Conservation (phyloP, 2,329 filamentous ascomycete species). For the Pseudogymnoascus sp. region DNA sequence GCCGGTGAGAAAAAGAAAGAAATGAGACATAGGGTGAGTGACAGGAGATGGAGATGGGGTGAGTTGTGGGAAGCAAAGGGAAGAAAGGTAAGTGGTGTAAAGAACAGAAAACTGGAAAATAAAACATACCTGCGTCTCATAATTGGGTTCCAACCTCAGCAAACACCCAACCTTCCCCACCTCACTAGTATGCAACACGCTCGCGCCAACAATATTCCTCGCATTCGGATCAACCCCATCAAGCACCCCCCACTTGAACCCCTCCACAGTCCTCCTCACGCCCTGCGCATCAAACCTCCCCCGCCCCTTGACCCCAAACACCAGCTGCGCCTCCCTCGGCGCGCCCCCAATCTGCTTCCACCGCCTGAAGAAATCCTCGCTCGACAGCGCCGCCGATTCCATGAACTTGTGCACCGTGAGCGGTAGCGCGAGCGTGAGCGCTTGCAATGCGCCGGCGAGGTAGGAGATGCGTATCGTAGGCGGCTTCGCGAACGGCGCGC, state of each 20-base stretch:
- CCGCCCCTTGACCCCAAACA: conserved; percentile 63
- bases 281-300: conserved; percentile 51
- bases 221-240: conserved; percentile 82
- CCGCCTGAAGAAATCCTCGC: conserved; percentile 96
- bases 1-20: not conserved
- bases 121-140: conserved; percentile 69
- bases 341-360: conserved; percentile 97
- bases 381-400: conserved; percentile 76
- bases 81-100: not conserved
- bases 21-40: not conserved
- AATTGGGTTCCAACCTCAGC: conserved; percentile 90
- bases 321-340: conserved; percentile 77
- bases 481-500: conserved; percentile 68
- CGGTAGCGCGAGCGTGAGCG: conserved; percentile 82
- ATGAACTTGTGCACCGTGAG: conserved; percentile 92
- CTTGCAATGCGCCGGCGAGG: conserved; percentile 85
- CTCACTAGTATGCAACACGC: conserved; percentile 72
- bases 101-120: not conserved
- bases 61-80: not conserved
- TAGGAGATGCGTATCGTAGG: conserved; percentile 94
- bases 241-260: conserved; percentile 83
- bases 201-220: conserved; percentile 89
- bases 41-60: not conserved
- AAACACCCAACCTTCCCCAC: conserved; percentile 91
- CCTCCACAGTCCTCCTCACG: conserved; percentile 64